phyloP scores from a whole-genome alignment of 140 eudicot genomes.

The Ambrosia hybrid region DNA sequence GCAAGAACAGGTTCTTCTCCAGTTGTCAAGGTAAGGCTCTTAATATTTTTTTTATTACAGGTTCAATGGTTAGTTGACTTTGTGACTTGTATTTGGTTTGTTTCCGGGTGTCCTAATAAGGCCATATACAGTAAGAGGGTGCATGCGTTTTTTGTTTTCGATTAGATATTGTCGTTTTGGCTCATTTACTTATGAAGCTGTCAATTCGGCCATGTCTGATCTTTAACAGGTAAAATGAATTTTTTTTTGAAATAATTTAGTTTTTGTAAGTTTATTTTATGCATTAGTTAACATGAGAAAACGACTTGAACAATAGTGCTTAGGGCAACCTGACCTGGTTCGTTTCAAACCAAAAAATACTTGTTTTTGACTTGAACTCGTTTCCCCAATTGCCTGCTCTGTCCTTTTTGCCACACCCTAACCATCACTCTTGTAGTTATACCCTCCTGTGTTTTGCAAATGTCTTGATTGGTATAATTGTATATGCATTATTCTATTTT shows the following conservation, averaged over 20 bases:
- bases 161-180: background rate
- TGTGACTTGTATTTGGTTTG: background rate
- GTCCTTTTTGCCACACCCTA: background rate
- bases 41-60: background rate
- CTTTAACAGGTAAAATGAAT: background rate
- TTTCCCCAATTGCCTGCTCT: background rate
- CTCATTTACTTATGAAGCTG: background rate
- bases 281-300: background rate
- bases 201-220: background rate
- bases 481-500: background rate
- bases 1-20: slow-evolving; percentile 81
- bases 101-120: background rate
- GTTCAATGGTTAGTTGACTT: background rate
- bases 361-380: background rate
- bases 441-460: background rate
- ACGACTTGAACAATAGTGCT: background rate
- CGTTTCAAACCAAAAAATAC: background rate
- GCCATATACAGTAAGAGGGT: background rate
- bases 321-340: background rate
- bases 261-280: background rate
- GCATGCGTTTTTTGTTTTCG: background rate
- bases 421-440: background rate
- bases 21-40: slow-evolving; percentile 53
- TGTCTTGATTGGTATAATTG: slow-evolving; percentile 5
- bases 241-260: background rate